Base-by-base conservation (phyloP, 1,139 yeast species). In the Tardiomyces depauwii region DNA sequence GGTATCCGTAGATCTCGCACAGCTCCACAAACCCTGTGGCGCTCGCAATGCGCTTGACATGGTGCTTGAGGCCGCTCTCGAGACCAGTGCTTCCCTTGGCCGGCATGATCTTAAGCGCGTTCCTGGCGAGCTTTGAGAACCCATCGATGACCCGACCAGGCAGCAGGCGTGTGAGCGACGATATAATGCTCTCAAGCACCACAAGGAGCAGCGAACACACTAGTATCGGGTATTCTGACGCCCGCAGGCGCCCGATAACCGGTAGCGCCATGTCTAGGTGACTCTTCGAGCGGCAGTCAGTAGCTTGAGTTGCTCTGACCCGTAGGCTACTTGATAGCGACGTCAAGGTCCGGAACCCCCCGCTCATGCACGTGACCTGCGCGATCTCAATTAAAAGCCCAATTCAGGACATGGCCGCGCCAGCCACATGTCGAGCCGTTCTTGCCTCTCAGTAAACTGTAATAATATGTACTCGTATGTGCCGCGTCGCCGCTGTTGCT, bases 1-100 rank as follows among this genome's bases (percentile, higher is more conserved):
- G 68, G 52, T 82, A 81, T 1, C 85, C 89, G 52, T 74, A 78
- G 1, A 76, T 60, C 3, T 64, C 68, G 41, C 85, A 85, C 52
- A 86, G 77, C 42, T 80, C 85, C 32, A 73, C 76, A 42, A 84
- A 80, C 46, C 80, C 78, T 2, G 65, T 44, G 11, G 68, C 65
- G 5, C 51, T 48, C 18, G 57, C 51, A 2, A 65, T 50, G 13
- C 49, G 42, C 28, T 48, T 52, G 19, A 59, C 62, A 16, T 52
- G 47, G 5, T 30, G 36, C 36, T 30, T 30, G 36, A 30, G 16
- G 10, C 36, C 36, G 16, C 36, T 30, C 16, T 30, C 36, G 36
- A 30, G 36, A 10, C 36, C 36, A 30, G 36, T 5, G 16, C 16
- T 41, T 23, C 44, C 47, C 7, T 39, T 39, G 11, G 42, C 36